Base-by-base conservation (phyloP, 2,329 filamentous ascomycete species). In the Aspergillus piperis region DNA sequence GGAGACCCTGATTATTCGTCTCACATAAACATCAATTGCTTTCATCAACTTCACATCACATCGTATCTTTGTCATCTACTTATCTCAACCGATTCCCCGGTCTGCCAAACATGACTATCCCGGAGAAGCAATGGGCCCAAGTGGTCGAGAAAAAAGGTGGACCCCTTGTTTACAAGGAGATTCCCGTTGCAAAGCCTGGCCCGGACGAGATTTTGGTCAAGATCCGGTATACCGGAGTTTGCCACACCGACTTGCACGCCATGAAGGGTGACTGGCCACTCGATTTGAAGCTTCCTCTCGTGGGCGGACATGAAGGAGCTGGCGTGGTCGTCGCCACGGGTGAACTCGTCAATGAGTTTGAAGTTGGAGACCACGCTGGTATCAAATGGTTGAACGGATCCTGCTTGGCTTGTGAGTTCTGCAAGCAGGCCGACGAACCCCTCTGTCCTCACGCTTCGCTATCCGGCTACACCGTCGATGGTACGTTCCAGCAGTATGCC, bases 361-460 rank as follows among this genome's bases (percentile, higher is more conserved):
- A 92, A 74, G 82, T 96, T 70, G 93, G 93, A 68, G 92, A 96
- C 72, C 82, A 92, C 71, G 94, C 88, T 63, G 94, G 94, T 74
- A 86, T 98, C 78, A 96, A 91, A 64, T 97, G 92, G 92, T 83
- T 96, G 73, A 95, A 96, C 78, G 90, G 91, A 65, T 89, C 90
- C 51, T 97, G 94, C 78, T 82, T 96, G 64, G 77, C 83, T 65
- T 97, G 93, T 81, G 83, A 87, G 69, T 96, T 91, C 84, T 97
- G 93, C 82, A 87, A 89, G 73, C 84, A 87, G 68, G 77, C 86
- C 52, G 90, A 96, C 68, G 93, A 97, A 80, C 89, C 91, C 3
- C 88, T 96, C 5, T 97, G 93, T 81, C 77, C 84, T 15, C 81
- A 90, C 61, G 86, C 90, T 21, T 80, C 84, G 38, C 85, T 96